Evolutionary conservation across 2,329 filamentous ascomycete species (phyloP), one percentile per base, ranked within the genome.

Genomic region (Hymenoscyphus albidus): DNA sequence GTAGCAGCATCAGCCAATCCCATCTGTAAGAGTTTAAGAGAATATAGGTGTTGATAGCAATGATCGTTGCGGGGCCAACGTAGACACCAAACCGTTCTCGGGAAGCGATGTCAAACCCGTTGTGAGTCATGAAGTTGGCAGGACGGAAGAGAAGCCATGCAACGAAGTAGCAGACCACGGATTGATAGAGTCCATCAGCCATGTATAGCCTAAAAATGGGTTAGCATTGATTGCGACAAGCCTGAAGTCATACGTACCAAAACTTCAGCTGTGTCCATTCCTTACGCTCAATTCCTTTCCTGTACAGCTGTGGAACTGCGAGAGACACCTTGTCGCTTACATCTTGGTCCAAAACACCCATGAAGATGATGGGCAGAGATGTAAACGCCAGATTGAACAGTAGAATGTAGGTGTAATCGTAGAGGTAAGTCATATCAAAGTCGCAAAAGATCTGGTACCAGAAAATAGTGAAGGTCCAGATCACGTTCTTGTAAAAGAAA

Each of bases 401-500:
- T 68, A 98, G 83, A 73, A 99, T 97, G 79, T 98, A 99, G 48
- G 92, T 96, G 81, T 97, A 97, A 77, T 99, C 95, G 80, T 96
- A 97, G 62, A 97, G 87, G 76, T 97, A 98, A 57, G 94, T 94
- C 77, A 94, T 93, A 80, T 99, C 95, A 77, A 96, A 97, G 78
- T 96, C 90, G 81, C 91, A 92, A 78, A 90, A 99, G 62, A 97
- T 92, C 76, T 96, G 93, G 78, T 91, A 99, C 94, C 94, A 98
- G 83, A 98, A 97, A 65, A 99, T 90, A 55, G 90, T 86, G 75
- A 97, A 94, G 0, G 92, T 95, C 95, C 95, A 99, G 61, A 98
- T 90, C 78, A 99, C 90, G 81, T 98, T 99, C 89, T 99, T 99
- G 86, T 98, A 99, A 82, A 99, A 99, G 83, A 99, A 99, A 77